Percentiles rank a stretch among this genome's conserved stretches.
These are phyloP conservation scores for Exsudoporus floridanus DNA, from an alignment of 1,284 basidiomycete genomes.

Conservation along the genomic window DNA sequence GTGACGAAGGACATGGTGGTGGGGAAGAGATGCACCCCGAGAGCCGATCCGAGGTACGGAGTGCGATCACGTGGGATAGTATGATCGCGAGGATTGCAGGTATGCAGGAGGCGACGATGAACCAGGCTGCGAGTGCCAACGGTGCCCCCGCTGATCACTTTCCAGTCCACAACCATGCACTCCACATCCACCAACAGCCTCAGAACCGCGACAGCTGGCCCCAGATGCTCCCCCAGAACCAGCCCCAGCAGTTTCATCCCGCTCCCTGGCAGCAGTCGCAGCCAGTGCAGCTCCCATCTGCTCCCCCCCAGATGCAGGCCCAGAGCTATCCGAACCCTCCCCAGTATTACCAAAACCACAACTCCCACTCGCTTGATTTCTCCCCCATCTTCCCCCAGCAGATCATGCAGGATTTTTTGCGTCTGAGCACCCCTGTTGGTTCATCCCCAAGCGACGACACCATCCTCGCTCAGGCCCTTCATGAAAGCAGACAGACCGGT, in stretches of 20 bases:
- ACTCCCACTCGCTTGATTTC: conserved; percentile 21
- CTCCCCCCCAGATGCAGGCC: conserved; percentile 16
- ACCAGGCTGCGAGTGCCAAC: conserved; percentile 11
- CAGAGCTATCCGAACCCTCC: conserved; percentile 21
- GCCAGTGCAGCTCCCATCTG: conserved; percentile 14
- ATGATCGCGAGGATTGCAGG: neutral
- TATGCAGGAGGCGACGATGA: conserved; percentile 17
- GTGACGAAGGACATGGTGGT: conserved; percentile 34
- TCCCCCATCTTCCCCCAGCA: conserved; percentile 46
- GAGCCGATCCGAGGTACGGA: conserved; percentile 1
- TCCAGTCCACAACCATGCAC: conserved; percentile 4
- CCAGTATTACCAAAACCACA: conserved; percentile 24
- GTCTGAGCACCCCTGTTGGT: conserved; percentile 55
- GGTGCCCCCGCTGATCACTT: conserved; percentile 18
- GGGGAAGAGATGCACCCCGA: conserved; percentile 5
- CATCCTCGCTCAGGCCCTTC: conserved; percentile 47
- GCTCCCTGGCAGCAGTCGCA: conserved; percentile 29
- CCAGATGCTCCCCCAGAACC: conserved; percentile 23
- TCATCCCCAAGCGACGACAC: conserved; percentile 50
- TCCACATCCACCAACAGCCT: conserved; percentile 20
- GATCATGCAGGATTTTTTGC: conserved; percentile 52
- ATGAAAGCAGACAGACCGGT: conserved; percentile 35
- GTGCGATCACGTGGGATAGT: conserved; percentile 11
- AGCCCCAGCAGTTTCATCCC: conserved; percentile 23
- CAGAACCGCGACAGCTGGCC: conserved; percentile 25